A percentile compares a stretch with the other conserved stretches of the same genome.
Conservation (phyloP, 371 early-diverging fungal genomes). For the Mucor plumbeus region DNA sequence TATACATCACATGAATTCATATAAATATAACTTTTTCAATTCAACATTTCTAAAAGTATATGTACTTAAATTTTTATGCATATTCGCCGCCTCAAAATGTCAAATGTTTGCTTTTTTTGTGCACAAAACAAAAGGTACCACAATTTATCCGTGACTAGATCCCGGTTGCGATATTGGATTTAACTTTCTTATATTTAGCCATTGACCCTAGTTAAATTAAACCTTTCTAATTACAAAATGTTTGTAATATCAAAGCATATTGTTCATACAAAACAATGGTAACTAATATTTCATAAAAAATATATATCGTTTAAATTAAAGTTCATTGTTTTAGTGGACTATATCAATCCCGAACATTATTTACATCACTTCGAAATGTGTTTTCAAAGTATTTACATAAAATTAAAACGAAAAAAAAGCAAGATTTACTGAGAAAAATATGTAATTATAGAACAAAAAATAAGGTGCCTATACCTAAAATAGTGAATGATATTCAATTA, state of each 20-base stretch:
- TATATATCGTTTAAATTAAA: not conserved
- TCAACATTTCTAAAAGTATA: not conserved
- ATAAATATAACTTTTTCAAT: not conserved
- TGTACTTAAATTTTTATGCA: not conserved
- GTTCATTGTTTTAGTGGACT: not conserved
- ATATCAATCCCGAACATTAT: conserved; percentile 8
- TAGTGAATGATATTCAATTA: conserved; percentile 41
- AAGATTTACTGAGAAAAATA: not conserved
- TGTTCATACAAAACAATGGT: not conserved
- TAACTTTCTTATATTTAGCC: too few species aligned
- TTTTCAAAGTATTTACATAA: conserved; percentile 17
- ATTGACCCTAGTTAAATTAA: too few species aligned
- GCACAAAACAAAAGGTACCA: not conserved
- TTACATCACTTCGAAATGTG: conserved; percentile 21
- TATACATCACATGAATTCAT: conserved; percentile 4
- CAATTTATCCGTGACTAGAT: not conserved
- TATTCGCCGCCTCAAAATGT: not conserved
- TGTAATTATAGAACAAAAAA: conserved; percentile 20
- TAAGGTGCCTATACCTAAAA: conserved; percentile 47
- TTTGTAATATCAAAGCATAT: not conserved
- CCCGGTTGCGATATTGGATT: not conserved
- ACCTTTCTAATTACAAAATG: not conserved
- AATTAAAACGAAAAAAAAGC: not conserved
- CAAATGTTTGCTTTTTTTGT: not conserved
- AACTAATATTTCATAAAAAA: not conserved